These are phyloP conservation scores for Ogataea populi-albae DNA, from an alignment of 805 yeast species.

Conservation along the genomic window DNA sequence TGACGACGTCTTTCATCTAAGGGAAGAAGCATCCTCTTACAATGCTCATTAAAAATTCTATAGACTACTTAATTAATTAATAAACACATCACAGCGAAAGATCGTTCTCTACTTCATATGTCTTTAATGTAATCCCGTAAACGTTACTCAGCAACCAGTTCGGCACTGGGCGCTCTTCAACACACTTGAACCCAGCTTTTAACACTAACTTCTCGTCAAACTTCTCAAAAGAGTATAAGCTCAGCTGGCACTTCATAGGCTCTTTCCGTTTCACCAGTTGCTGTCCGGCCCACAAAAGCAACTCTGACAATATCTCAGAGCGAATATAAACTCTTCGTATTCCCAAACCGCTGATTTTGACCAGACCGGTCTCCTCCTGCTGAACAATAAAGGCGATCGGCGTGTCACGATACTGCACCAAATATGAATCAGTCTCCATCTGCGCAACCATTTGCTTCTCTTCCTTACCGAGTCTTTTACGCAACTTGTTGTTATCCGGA, in stretches of 20 bases:
- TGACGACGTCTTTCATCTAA: slow-evolving; percentile 28
- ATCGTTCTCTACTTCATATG: slow-evolving; percentile 12
- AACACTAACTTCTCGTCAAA: slow-evolving; percentile 36
- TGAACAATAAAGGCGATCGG: slow-evolving; percentile 64
- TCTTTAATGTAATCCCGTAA: slow-evolving; percentile 22
- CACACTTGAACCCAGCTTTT: slow-evolving; percentile 42
- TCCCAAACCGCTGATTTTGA: slow-evolving; percentile 55
- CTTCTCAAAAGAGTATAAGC: slow-evolving; percentile 52
- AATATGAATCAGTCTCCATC: slow-evolving; percentile 46
- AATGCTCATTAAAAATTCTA: slow-evolving; percentile 6
- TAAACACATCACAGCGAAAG: neutral
- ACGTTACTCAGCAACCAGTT: slow-evolving; percentile 14
- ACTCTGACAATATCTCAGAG: slow-evolving; percentile 61
- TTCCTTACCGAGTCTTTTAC: slow-evolving; percentile 16
- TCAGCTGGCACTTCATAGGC: slow-evolving; percentile 40
- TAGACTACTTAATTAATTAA: slow-evolving; percentile 7
- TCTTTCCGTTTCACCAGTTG: slow-evolving; percentile 39
- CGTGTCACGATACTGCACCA: slow-evolving; percentile 61
- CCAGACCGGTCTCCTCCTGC: slow-evolving; percentile 32
- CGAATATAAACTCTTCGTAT: slow-evolving; percentile 65
- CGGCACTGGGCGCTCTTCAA: slow-evolving; percentile 18
- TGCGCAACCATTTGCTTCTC: slow-evolving; percentile 17
- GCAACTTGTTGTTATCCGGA: slow-evolving; percentile 9
- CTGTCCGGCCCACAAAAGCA: slow-evolving; percentile 57
- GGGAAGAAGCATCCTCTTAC: slow-evolving; percentile 14